Evolutionary conservation across 768 basidiomycete species (phyloP).

Genomic region (Ephemerocybe angulata): DNA sequence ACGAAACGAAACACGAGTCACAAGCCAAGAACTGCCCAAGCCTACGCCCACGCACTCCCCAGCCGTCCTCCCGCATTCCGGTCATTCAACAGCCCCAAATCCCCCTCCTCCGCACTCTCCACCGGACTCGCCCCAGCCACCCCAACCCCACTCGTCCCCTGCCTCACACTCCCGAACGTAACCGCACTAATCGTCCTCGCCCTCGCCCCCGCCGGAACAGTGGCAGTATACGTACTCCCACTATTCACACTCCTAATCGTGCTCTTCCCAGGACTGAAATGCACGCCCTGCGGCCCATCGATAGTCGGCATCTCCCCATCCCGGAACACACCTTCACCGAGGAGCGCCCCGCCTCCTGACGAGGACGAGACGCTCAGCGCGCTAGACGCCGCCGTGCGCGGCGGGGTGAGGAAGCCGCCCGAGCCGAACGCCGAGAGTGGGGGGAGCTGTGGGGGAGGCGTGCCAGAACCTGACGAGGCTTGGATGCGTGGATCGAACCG

Average conservation of each 20-base stretch:
- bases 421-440: conserved; percentile 48
- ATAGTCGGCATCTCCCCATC: conserved; percentile 7
- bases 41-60: not conserved
- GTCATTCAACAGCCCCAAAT: not conserved
- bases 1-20: not conserved
- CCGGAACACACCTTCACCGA: not conserved
- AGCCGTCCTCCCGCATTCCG: not conserved
- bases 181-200: conserved; percentile 4
- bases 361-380: not conserved
- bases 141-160: not conserved
- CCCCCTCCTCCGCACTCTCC: not conserved
- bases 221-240: too few species aligned
- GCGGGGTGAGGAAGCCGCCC: conserved; percentile 17
- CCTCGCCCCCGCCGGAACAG: conserved; percentile 2
- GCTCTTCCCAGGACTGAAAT: conserved; percentile 8
- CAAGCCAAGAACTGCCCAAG: not conserved
- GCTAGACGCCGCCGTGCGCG: conserved; percentile 8
- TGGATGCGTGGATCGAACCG: conserved; percentile 19
- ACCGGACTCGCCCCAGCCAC: not conserved
- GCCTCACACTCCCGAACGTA: not conserved
- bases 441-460: conserved; percentile 40
- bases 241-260: conserved; percentile 6
- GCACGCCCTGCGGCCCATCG: conserved; percentile 5
- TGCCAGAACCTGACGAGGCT: not conserved
- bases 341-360: not conserved